Evolutionary conservation across 2,329 filamentous ascomycete genomes (phyloP), one percentile per base, ranked within the genome.

Genomic region (Microthyrium microscopicum): DNA sequence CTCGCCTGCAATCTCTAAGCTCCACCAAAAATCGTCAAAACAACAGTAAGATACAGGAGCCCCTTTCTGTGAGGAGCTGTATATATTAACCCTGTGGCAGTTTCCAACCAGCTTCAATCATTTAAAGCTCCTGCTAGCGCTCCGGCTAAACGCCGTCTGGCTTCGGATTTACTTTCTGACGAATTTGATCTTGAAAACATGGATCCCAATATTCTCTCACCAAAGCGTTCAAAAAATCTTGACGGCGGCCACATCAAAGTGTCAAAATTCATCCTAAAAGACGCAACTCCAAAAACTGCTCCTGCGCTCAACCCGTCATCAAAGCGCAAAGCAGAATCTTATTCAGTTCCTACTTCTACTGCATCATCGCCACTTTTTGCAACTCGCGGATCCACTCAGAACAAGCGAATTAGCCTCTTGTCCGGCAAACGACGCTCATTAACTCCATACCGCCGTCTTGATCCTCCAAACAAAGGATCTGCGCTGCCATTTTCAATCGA

Each of bases 401-500:
- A 64, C 45, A 84, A 82, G 57, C 70, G 73, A 39, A 62, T 73
- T 19, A 70, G 73, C 33, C 70, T 83, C 41, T 62, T 83, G 26
- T 72, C 70, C 32, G 25, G 21, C 7, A 73, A 77, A 38, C 75
- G 78, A 31, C 70, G 71, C 39, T 68, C 66, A 12, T 66, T 65
- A n/a, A 64, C 70, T 5, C 62, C 66, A 11, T 73, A 75, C 52
- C 61, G 68, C 28, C 78, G 82, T 29, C 62, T 85, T 35, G 77
- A 87, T 43, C 75, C 78, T 1, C 76, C 79, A 2, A 55, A 57
- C 32, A 57, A 58, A 39, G 16, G 31, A 6, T 46, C 58, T n/a
- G 56, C 62, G 5, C 51, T 77, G 3, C 80, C 82, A 1, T 91
- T 93, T 56, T 85, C 78, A 34, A 73, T 93, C 39, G 79, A 89